These are phyloP conservation scores for Agaricus subrufescens DNA, from an alignment of 768 basidiomycete genomes.

Conservation along the genomic window DNA sequence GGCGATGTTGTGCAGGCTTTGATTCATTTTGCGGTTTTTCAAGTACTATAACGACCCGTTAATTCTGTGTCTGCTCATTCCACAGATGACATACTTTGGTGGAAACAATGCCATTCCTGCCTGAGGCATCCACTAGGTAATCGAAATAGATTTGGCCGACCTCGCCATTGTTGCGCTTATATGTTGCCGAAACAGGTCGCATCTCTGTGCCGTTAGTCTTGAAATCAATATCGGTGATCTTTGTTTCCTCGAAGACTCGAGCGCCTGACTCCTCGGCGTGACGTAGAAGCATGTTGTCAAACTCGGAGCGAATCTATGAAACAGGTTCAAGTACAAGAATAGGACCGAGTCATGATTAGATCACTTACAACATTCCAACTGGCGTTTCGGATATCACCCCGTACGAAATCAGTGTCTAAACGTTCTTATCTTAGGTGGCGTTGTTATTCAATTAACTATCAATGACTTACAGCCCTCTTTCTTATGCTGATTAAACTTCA, in stretches of 20 bases:
- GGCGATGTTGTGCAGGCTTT: slow-evolving; percentile 27
- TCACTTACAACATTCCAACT: slow-evolving; percentile 33
- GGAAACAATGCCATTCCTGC: slow-evolving; percentile 30
- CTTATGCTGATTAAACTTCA: slow-evolving; percentile 33
- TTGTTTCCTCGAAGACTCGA: slow-evolving; percentile 27
- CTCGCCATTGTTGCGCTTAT: slow-evolving; percentile 17
- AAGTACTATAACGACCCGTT: slow-evolving; percentile 16
- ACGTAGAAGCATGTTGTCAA: slow-evolving; percentile 29
- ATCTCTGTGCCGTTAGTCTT: slow-evolving; percentile 10
- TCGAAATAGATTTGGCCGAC: slow-evolving; percentile 26
- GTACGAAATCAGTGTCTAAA: slow-evolving; percentile 31
- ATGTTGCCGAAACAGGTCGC: slow-evolving; percentile 22
- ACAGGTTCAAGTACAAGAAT: background rate
- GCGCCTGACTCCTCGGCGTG: slow-evolving; percentile 29
- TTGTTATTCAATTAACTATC: background rate
- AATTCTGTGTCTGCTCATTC: background rate
- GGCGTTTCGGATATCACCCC: slow-evolving; percentile 19
- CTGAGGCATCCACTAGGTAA: slow-evolving; percentile 31
- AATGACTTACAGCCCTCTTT: slow-evolving; percentile 31
- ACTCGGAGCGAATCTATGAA: slow-evolving; percentile 28
- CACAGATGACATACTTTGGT: slow-evolving; percentile 19
- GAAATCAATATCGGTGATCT: slow-evolving; percentile 24
- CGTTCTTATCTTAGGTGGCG: background rate
- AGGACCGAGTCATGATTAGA: background rate
- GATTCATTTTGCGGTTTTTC: slow-evolving; percentile 27